Conservation (phyloP, 805 yeast genomes). For the Ogataea populi-albae region DNA sequence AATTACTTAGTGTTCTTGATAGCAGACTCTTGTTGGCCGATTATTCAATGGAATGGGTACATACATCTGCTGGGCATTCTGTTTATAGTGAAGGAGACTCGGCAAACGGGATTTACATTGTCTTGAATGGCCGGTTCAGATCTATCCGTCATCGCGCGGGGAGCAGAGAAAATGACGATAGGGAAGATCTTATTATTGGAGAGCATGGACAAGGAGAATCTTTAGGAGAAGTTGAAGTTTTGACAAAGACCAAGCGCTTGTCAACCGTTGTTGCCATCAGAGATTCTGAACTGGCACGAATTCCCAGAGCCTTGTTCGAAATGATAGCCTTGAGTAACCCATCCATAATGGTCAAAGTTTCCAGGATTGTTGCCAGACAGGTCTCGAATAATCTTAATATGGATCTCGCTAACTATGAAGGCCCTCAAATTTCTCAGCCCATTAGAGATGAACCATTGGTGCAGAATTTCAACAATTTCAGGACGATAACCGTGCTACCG, state of each 20-base stretch:
- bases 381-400: conserved; percentile 23
- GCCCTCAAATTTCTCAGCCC: conserved; percentile 30
- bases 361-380: conserved; percentile 76
- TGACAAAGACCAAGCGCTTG: conserved; percentile 71
- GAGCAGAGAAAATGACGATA: conserved; percentile 24
- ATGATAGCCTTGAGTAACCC: conserved; percentile 82
- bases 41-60: conserved; percentile 94
- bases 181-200: conserved; percentile 36
- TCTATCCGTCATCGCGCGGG: conserved; percentile 38
- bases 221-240: conserved; percentile 91
- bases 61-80: conserved; percentile 79
- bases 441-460: conserved; percentile 31
- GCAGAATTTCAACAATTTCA: conserved; percentile 49
- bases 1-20: conserved; percentile 65
- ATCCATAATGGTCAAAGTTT: conserved; percentile 83
- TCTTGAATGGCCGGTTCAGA: conserved; percentile 82
- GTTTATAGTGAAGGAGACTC: conserved; percentile 78
- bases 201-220: conserved; percentile 95
- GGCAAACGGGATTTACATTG: conserved; percentile 89
- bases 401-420: conserved; percentile 9
- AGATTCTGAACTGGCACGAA: conserved; percentile 90
- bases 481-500: conserved; percentile 85
- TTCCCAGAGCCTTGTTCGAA: conserved; percentile 87
- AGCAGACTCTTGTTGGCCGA: conserved; percentile 71
- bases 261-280: conserved; percentile 79